A percentile compares a stretch with the other conserved stretches of the same genome.
Conservation (phyloP, 1,139 yeast species). For the Yamadazyma dushanensis region DNA sequence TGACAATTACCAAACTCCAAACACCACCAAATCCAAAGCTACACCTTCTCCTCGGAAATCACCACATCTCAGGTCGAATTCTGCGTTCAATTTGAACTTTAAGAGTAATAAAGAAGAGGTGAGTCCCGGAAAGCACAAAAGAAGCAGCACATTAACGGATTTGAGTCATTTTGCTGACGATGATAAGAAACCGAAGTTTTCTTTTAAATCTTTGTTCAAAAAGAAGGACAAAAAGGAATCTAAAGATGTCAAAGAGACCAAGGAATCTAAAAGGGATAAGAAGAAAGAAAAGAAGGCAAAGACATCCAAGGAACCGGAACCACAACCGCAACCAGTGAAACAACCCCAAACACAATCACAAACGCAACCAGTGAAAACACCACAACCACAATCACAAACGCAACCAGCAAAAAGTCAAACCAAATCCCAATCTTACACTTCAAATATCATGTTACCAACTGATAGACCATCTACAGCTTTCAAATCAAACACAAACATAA, state of each 20-base stretch:
- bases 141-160: constrained; percentile 30
- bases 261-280: constrained; percentile 4
- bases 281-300: constrained; percentile 4
- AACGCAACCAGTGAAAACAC: constrained; percentile 1
- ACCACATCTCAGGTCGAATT: constrained; percentile 31
- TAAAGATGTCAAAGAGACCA: constrained; percentile 6
- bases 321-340: constrained; percentile 2
- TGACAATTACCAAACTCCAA: constrained; percentile 7
- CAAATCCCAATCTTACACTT: constrained; percentile 10
- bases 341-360: neutral
- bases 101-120: constrained; percentile 13
- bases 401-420: constrained; percentile 6
- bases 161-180: constrained; percentile 17
- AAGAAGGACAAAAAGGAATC: constrained; percentile 13
- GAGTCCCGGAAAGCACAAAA: constrained; percentile 21
- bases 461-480: constrained; percentile 14
- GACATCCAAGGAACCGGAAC: constrained; percentile 1
- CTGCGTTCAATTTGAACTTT: constrained; percentile 26
- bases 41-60: constrained; percentile 23
- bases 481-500: constrained; percentile 23
- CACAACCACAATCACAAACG: too few relatives aligned
- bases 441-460: constrained; percentile 13
- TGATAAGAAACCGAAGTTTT: constrained; percentile 33
- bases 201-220: constrained; percentile 42
- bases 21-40: neutral